Evolutionary conservation across 306 rosid species (phyloP).

Genomic region (Acacia crassicarpa): DNA sequence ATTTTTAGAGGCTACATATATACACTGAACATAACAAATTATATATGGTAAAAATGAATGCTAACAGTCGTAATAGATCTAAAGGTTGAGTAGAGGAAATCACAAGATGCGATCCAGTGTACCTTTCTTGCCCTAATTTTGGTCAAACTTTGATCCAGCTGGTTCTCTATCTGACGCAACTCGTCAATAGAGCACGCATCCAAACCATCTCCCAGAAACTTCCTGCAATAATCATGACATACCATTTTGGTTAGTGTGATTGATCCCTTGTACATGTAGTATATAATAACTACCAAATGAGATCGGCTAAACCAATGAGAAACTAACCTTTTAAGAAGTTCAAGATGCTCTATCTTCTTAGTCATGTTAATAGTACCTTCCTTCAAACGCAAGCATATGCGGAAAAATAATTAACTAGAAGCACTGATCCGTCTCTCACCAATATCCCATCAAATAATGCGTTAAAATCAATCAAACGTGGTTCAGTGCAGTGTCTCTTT

Average conservation of each 20-base stretch:
- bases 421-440: not conserved
- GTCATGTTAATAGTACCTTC: conserved; percentile 30
- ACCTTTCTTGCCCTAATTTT: conserved; percentile 90
- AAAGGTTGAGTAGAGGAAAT: conserved; percentile 2
- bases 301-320: not conserved
- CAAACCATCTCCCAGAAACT: conserved; percentile 73
- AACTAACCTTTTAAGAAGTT: conserved; percentile 58
- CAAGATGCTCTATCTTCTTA: conserved; percentile 62
- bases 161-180: conserved; percentile 62
- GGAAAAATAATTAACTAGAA: not conserved
- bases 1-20: not conserved
- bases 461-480: not conserved
- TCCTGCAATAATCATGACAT: conserved; percentile 47
- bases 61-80: not conserved
- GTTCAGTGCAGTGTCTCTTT: not conserved
- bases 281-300: not conserved
- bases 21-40: not conserved
- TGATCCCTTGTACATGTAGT: not conserved
- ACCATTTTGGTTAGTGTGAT: not conserved
- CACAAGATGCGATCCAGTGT: not conserved
- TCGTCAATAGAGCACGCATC: conserved; percentile 63
- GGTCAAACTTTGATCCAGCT: conserved; percentile 67
- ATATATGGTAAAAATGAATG: not conserved
- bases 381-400: not conserved
- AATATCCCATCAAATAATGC: not conserved